phyloP scores from a whole-genome alignment of 148 eudicot genomes.

The Rhododendron mucronatum region DNA sequence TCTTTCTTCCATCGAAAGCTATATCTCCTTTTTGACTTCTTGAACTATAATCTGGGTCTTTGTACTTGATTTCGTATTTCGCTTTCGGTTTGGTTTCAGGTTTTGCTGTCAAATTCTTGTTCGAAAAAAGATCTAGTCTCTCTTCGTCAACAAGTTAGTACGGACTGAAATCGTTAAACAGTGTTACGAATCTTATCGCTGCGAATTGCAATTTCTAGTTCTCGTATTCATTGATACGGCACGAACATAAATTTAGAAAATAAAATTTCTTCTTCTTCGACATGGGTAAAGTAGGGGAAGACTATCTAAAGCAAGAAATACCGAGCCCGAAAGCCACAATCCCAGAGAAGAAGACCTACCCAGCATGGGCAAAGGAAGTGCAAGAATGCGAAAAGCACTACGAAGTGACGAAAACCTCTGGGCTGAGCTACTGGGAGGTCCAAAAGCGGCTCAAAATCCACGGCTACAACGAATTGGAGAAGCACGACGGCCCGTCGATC shows the following conservation, averaged over 20 bases:
- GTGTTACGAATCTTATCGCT: neutral
- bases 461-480: conserved; percentile 24
- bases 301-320: conserved; percentile 1
- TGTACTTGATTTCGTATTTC: neutral
- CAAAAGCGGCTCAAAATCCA: conserved; percentile 13
- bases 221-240: no score
- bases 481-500: conserved; percentile 27
- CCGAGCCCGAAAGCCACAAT: neutral
- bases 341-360: conserved; percentile 2
- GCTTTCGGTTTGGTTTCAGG: neutral
- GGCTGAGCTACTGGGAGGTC: conserved; percentile 12
- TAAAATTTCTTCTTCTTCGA: neutral
- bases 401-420: neutral
- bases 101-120: no score
- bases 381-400: conserved; percentile 14
- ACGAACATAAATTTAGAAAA: neutral
- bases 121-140: neutral
- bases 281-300: conserved; percentile 27
- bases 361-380: conserved; percentile 25
- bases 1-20: neutral
- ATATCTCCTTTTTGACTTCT: neutral
- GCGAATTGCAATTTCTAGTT: no score
- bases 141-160: neutral
- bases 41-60: neutral
- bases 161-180: no score